Evolutionary conservation across 139 green algal species (phyloP).

Genomic region (Coelastrella sp.): DNA sequence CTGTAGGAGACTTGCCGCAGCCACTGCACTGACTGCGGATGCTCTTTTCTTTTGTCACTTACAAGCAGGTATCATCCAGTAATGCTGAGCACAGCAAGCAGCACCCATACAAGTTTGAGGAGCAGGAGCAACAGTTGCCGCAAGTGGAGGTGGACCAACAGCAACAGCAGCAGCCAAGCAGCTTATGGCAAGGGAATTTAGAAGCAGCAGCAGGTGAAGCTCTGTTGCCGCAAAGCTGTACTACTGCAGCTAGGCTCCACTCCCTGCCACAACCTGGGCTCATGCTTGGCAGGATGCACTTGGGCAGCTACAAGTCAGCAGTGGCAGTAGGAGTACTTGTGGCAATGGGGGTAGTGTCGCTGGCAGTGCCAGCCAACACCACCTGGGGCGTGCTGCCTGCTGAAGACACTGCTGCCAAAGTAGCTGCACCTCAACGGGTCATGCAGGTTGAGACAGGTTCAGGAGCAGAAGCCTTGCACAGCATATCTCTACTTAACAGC

Average conservation of each 20-base stretch:
- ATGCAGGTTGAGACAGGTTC: not conserved
- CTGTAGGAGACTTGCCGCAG: no score
- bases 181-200: not conserved
- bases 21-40: no score
- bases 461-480: not conserved
- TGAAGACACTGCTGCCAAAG: not conserved
- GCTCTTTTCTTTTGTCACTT: no score
- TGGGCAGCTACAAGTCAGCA: constrained; percentile 2
- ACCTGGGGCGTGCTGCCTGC: not conserved
- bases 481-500: not conserved
- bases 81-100: not conserved
- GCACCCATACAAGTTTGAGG: not conserved
- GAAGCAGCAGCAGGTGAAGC: not conserved
- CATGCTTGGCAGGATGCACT: not conserved
- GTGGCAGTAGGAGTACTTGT: constrained; percentile 17
- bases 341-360: constrained; percentile 21
- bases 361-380: constrained; percentile 15
- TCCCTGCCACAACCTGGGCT: not conserved
- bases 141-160: not conserved
- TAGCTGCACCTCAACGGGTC: not conserved
- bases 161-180: constrained; percentile 8
- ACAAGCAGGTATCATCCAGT: not conserved
- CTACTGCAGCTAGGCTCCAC: not conserved
- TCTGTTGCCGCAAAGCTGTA: not conserved
- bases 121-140: constrained; percentile 5